A percentile compares a stretch with the other conserved stretches of the same genome.
phyloP scores from a whole-genome alignment of 805 yeast species.

The Lipomyces kockii region DNA sequence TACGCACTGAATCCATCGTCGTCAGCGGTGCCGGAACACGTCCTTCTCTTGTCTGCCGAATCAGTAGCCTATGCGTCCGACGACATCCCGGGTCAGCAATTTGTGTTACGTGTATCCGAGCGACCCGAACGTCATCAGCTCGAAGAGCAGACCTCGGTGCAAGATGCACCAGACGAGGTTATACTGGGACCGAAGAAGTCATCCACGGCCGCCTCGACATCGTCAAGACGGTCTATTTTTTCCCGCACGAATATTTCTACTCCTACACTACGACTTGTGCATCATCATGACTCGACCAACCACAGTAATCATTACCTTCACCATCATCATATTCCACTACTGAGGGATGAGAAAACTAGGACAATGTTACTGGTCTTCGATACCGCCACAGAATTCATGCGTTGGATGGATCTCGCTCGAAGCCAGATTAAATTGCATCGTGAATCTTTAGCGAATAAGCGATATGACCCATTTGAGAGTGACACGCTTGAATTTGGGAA shows the following conservation, averaged over 20 bases:
- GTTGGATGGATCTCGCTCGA: constrained; percentile 31
- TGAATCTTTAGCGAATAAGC: neutral
- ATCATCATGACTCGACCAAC: neutral
- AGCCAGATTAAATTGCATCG: constrained; percentile 19
- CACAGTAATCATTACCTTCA: neutral
- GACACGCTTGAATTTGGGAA: neutral
- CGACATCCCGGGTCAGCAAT: constrained; percentile 33
- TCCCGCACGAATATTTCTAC: constrained; percentile 4
- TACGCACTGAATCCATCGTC: constrained; percentile 14
- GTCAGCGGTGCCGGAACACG: constrained; percentile 18
- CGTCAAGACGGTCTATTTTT: constrained; percentile 2
- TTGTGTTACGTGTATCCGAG: constrained; percentile 29
- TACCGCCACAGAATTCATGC: constrained; percentile 26
- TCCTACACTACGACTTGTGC: neutral
- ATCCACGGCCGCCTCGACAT: neutral
- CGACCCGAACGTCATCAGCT: constrained; percentile 11
- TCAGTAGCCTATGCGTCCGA: constrained; percentile 36
- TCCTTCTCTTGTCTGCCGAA: constrained; percentile 18
- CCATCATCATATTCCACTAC: constrained; percentile 18
- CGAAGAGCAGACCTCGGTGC: neutral
- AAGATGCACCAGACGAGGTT: neutral
- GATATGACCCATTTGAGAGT: neutral
- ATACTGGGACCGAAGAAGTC: neutral
- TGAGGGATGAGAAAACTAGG: constrained; percentile 25
- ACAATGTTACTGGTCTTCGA: constrained; percentile 23